Percentiles rank a stretch among this genome's conserved stretches.
Evolutionary conservation across 345 rosid species (phyloP).

Genomic region (Syzygium aqueum): DNA sequence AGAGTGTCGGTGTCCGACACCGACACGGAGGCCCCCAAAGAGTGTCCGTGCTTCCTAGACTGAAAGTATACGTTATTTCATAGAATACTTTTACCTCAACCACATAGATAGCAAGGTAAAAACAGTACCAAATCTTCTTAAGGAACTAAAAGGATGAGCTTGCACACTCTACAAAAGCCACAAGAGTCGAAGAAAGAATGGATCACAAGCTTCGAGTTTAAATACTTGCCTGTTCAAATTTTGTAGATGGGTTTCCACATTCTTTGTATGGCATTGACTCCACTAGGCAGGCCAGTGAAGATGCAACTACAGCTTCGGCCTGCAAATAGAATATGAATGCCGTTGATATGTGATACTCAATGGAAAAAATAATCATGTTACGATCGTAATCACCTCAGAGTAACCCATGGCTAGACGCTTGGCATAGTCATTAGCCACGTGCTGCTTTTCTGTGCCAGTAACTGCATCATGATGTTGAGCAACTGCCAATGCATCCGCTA

Average conservation of each 20-base stretch:
- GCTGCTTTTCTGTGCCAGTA: slow-evolving; percentile 86
- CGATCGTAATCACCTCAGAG: slow-evolving; percentile 43
- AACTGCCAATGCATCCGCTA: slow-evolving; percentile 91
- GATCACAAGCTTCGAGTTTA: background rate
- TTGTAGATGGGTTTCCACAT: slow-evolving; percentile 21
- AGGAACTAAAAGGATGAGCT: slow-evolving; percentile 1
- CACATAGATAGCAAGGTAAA: background rate
- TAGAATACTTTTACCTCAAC: background rate
- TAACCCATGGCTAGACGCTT: slow-evolving; percentile 85
- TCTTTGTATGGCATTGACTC: slow-evolving; percentile 24
- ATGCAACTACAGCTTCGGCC: slow-evolving; percentile 80
- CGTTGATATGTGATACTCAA: background rate
- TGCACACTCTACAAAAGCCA: background rate
- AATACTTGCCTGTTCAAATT: slow-evolving; percentile 68
- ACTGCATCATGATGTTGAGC: slow-evolving; percentile 99
- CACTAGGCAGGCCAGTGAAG: slow-evolving; percentile 66
- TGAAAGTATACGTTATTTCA: background rate
- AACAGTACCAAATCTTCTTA: background rate
- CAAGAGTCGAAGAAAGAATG: background rate
- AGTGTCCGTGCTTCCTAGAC: too few species aligned
- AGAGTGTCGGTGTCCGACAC: too few species aligned
- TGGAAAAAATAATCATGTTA: background rate
- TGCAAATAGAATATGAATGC: slow-evolving; percentile 12
- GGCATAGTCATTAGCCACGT: slow-evolving; percentile 90
- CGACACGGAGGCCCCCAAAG: too few species aligned